A percentile compares a stretch with the other conserved stretches of the same genome.
Evolutionary conservation across 371 early-diverging fungal genomes (phyloP).

Genomic region (Mucor plumbeus): DNA sequence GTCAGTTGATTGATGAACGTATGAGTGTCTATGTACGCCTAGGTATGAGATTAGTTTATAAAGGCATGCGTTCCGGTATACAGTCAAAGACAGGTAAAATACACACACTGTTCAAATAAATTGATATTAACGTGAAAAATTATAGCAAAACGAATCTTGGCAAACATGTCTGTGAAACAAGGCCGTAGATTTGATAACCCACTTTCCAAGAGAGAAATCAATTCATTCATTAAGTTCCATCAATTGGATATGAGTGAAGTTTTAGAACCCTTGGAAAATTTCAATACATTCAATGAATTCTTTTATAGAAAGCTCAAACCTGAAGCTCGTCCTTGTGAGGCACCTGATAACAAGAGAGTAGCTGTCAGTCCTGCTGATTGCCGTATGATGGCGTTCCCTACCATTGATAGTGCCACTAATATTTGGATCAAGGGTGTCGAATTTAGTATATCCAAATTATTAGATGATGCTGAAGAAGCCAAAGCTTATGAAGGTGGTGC

Average conservation of each 20-base stretch:
- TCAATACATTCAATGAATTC: constrained; percentile 86
- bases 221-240: constrained; percentile 81
- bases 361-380: constrained; percentile 85
- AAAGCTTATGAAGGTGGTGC: constrained; percentile 68
- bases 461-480: constrained; percentile 63
- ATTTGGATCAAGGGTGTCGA: constrained; percentile 90
- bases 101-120: background rate
- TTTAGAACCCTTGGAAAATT: constrained; percentile 70
- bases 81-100: constrained; percentile 42
- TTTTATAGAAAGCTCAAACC: constrained; percentile 87
- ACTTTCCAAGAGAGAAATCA: constrained; percentile 70
- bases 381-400: constrained; percentile 75
- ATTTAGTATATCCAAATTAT: constrained; percentile 68
- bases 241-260: constrained; percentile 65
- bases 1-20: constrained; percentile 80
- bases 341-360: constrained; percentile 66
- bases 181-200: constrained; percentile 81
- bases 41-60: constrained; percentile 84
- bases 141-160: constrained; percentile 58
- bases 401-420: constrained; percentile 69
- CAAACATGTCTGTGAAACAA: constrained; percentile 73
- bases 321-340: constrained; percentile 66
- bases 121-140: no score
- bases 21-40: constrained; percentile 86
- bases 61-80: constrained; percentile 56